Evolutionary conservation across 2,329 filamentous ascomycete genomes (phyloP), one percentile per base, ranked within the genome.

Genomic region (Xylariaceae sp.): DNA sequence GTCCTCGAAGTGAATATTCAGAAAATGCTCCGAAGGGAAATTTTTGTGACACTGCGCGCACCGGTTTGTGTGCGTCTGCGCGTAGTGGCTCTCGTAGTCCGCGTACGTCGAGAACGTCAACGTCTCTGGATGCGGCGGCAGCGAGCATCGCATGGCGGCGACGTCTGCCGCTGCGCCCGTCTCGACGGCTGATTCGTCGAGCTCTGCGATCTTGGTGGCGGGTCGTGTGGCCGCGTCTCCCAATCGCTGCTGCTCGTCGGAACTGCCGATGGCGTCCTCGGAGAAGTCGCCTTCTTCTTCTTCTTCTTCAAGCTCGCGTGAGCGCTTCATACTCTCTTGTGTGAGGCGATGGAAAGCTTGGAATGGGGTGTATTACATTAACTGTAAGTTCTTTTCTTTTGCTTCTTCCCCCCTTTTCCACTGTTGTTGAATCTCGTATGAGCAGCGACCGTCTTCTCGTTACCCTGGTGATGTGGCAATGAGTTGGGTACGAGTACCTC

Each of bases 21-120:
- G 80, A 57, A 94, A 86, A 72, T 92, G 87, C 42, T 87, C 82
- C 0, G 90, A 92, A 1, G 94, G 94, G 63, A 97, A 91, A 72
- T 97, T 97, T 72, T 84, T 91, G 57, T 82, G 80, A 73, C 94
- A 99, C 69, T 92, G 88, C 8, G 86, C 78, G 71, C 94, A 99
- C 49, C 93, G 85, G 73, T 97, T 92, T 61, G 85, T 83, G 73
- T 97, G 94, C 18, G 82, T 79, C 70, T 90, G 87, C 65, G 79
- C 81, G 76, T 97, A 97, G 73, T 99, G 94, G 7, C 87, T 76
- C 72, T 97, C 92, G 74, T 95, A 97, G 13, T 92, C 89, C 60
- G 86, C 82, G 70, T 91, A 92, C 0, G 86, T 86, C 23, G 77
- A 71, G 73, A 99, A 97, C 3, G 80, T 78, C 57, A 94, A 70